A percentile compares a stretch with the other conserved stretches of the same genome.
phyloP scores from a whole-genome alignment of 2,329 filamentous ascomycete species.

The Exophiala viscosa region DNA sequence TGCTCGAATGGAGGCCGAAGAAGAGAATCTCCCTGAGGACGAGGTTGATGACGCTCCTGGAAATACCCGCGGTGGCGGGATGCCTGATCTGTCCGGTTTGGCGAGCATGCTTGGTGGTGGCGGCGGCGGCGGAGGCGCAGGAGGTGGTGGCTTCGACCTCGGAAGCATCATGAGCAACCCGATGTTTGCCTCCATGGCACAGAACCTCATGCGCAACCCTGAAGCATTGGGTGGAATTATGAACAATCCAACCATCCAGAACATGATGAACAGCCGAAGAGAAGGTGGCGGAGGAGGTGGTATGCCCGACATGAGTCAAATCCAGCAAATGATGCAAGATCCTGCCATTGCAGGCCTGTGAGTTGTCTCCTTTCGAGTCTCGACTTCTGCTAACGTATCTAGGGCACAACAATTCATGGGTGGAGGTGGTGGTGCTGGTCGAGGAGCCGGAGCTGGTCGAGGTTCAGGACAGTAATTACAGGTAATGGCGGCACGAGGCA shows the following conservation, averaged over 20 bases:
- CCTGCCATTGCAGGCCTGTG: constrained; percentile 89
- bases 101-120: constrained; percentile 66
- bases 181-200: constrained; percentile 96
- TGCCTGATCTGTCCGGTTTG: constrained; percentile 68
- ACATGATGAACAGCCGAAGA: constrained; percentile 30
- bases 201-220: constrained; percentile 96
- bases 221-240: constrained; percentile 88
- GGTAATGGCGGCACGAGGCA: background rate
- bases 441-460: constrained; percentile 24
- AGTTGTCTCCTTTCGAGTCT: constrained; percentile 43
- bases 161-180: constrained; percentile 90
- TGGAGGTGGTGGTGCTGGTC: constrained; percentile 42
- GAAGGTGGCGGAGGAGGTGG: constrained; percentile 65
- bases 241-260: constrained; percentile 67
- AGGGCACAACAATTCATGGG: constrained; percentile 69
- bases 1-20: constrained; percentile 67
- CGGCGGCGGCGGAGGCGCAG: constrained; percentile 57
- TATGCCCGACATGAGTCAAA: constrained; percentile 71
- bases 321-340: constrained; percentile 77
- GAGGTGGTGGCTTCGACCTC: constrained; percentile 75
- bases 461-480: constrained; percentile 13
- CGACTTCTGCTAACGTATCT: constrained; percentile 9
- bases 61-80: constrained; percentile 46
- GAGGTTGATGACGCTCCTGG: constrained; percentile 50
- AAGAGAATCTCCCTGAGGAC: constrained; percentile 48